Evolutionary conservation across 2,329 filamentous ascomycete genomes (phyloP).

Genomic region (Podosphaera fusca): DNA sequence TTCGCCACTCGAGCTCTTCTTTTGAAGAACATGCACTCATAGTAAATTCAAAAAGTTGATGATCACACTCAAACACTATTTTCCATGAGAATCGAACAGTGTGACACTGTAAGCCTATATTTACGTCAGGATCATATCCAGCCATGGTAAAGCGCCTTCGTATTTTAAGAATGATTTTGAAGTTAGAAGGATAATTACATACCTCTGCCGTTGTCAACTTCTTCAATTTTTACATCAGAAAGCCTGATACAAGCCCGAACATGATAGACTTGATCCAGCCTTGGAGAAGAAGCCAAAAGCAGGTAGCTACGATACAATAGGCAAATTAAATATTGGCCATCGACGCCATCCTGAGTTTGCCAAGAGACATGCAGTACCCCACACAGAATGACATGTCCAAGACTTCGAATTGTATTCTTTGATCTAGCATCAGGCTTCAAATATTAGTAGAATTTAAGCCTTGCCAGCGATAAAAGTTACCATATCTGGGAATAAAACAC

Average conservation of each 20-base stretch:
- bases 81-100: constrained; percentile 84
- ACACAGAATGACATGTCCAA: constrained; percentile 63
- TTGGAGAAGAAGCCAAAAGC: constrained; percentile 46
- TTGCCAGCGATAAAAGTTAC: constrained; percentile 22
- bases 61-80: constrained; percentile 54
- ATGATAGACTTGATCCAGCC: constrained; percentile 42
- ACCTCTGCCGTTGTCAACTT: constrained; percentile 56
- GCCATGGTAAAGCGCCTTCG: not conserved
- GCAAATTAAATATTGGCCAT: constrained; percentile 65
- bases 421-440: constrained; percentile 24
- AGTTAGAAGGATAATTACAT: constrained; percentile 3
- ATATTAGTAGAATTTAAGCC: not conserved
- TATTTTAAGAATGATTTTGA: not conserved
- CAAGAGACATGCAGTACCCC: constrained; percentile 69
- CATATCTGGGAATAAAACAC: constrained; percentile 49
- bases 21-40: constrained; percentile 63
- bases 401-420: constrained; percentile 46
- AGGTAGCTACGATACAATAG: constrained; percentile 64
- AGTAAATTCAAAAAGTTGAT: constrained; percentile 62
- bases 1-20: constrained; percentile 64
- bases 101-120: constrained; percentile 60
- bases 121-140: not conserved
- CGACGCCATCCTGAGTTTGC: constrained; percentile 42
- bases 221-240: constrained; percentile 40
- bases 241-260: constrained; percentile 55